Percentiles rank a stretch among this genome's conserved stretches.
Conservation (phyloP, 2,329 filamentous ascomycete species). For the Venturia pyrina region DNA sequence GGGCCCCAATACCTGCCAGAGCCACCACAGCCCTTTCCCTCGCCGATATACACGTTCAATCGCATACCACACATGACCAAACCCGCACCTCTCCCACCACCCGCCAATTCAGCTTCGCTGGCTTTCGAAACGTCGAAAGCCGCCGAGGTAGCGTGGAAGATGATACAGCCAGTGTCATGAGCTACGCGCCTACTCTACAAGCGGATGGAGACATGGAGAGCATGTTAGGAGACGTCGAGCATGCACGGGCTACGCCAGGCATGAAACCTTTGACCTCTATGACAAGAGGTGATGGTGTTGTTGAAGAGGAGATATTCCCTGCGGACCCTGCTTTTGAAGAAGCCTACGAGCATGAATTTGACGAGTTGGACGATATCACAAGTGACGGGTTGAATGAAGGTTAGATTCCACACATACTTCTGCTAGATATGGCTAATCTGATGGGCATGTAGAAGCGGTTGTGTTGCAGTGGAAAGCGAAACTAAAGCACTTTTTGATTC, state of each 20-base stretch:
- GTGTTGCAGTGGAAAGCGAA: slow-evolving; percentile 79
- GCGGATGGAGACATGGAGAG: slow-evolving; percentile 68
- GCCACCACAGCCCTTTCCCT: slow-evolving; percentile 80
- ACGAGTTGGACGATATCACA: slow-evolving; percentile 54
- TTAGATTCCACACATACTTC: slow-evolving; percentile 26
- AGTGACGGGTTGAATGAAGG: slow-evolving; percentile 47
- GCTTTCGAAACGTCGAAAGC: slow-evolving; percentile 32
- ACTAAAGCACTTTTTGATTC: slow-evolving; percentile 91
- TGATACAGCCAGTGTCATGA: slow-evolving; percentile 57
- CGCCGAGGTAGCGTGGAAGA: slow-evolving; percentile 45
- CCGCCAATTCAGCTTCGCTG: slow-evolving; percentile 28
- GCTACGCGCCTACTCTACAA: slow-evolving; percentile 53
- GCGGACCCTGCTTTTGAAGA: slow-evolving; percentile 42
- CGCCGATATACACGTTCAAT: slow-evolving; percentile 68
- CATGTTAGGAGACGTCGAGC: slow-evolving; percentile 62
- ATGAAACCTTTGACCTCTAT: slow-evolving; percentile 58
- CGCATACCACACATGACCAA: slow-evolving; percentile 49
- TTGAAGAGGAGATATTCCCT: slow-evolving; percentile 16
- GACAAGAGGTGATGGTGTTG: slow-evolving; percentile 29
- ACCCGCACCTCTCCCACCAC: slow-evolving; percentile 24
- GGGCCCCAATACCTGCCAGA: slow-evolving; percentile 46
- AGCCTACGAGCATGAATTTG: slow-evolving; percentile 69
- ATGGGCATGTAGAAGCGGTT: slow-evolving; percentile 31
- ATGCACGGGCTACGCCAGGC: slow-evolving; percentile 53
- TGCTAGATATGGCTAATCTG: slow-evolving; percentile 16